Evolutionary conservation across 2,329 filamentous ascomycete genomes (phyloP).

Genomic region (Diaporthe aspalathi): DNA sequence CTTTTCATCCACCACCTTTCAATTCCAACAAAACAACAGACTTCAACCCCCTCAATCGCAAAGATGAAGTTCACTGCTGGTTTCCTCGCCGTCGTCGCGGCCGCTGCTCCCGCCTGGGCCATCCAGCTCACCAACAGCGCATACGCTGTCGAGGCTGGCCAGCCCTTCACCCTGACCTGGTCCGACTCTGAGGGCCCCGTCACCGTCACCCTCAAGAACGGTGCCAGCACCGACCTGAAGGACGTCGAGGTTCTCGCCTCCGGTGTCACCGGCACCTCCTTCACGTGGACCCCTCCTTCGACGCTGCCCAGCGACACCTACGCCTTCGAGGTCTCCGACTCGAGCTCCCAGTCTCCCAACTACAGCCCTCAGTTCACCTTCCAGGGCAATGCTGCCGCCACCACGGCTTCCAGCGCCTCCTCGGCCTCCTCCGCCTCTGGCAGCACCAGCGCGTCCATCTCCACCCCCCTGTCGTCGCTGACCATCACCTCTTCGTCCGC

Average conservation of each 20-base stretch:
- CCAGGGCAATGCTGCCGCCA: constrained; percentile 44
- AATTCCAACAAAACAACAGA: constrained; percentile 35
- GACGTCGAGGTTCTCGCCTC: constrained; percentile 49
- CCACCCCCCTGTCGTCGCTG: constrained; percentile 30
- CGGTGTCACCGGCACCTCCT: constrained; percentile 49
- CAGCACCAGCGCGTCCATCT: constrained; percentile 35
- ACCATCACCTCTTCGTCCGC: constrained; percentile 39
- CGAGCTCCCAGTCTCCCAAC: constrained; percentile 51
- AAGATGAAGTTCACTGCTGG: constrained; percentile 57
- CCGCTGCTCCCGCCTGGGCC: constrained; percentile 46
- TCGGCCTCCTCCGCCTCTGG: no score
- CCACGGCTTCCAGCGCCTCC: constrained; percentile 39
- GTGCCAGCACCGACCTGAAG: constrained; percentile 50
- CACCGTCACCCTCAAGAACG: constrained; percentile 55
- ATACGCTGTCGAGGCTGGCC: constrained; percentile 50
- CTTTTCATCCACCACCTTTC: constrained; percentile 27
- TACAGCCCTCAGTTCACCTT: constrained; percentile 56
- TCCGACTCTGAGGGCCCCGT: constrained; percentile 53
- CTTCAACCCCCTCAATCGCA: constrained; percentile 37
- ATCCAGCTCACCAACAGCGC: constrained; percentile 48
- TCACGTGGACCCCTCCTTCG: constrained; percentile 53
- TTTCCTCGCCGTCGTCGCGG: constrained; percentile 50
- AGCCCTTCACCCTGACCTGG: constrained; percentile 60
- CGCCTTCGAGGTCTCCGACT: constrained; percentile 59
- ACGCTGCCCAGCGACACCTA: constrained; percentile 54